Percentiles rank a stretch among this genome's conserved stretches.
Conservation (phyloP, 805 yeast species). For the Yarrowia porcina region DNA sequence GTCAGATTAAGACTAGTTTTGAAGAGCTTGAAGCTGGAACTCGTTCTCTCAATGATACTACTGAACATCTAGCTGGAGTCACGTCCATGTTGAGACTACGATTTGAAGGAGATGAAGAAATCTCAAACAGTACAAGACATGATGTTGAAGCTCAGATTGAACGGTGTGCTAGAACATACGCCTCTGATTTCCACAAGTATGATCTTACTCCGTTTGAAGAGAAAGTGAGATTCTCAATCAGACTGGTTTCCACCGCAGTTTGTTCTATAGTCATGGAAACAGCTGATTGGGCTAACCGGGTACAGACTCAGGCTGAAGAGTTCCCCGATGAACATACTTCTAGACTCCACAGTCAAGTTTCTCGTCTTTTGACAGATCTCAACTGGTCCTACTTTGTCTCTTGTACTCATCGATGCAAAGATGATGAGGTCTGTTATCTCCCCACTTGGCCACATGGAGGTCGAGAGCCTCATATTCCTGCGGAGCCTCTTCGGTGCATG, state of each 20-base stretch:
- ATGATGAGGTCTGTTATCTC: constrained; percentile 8
- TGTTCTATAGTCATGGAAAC: constrained; percentile 3
- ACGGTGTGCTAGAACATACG: not conserved
- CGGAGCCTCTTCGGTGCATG: not conserved
- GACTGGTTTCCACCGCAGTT: not conserved
- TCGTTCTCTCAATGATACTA: not conserved
- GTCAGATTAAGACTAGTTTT: not conserved
- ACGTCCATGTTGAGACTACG: not conserved
- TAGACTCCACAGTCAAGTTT: not conserved
- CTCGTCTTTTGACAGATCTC: not conserved
- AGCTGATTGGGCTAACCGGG: constrained; percentile 1
- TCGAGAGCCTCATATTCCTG: constrained; percentile 4
- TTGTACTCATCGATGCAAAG: constrained; percentile 3
- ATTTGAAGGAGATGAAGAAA: constrained; percentile 4
- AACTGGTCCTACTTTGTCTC: constrained; percentile 12
- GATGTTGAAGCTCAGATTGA: constrained; percentile 1
- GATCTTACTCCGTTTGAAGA: not conserved
- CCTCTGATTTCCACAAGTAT: not conserved
- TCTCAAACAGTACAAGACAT: not conserved
- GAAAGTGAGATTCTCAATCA: not conserved
- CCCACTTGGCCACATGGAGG: constrained; percentile 20
- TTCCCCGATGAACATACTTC: not conserved
- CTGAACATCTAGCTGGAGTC: not conserved
- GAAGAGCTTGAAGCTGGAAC: not conserved
- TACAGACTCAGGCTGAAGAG: not conserved